Base-by-base conservation (phyloP, 192 early-diverging fungal species). In the Phlyctochytrium arcticum region DNA sequence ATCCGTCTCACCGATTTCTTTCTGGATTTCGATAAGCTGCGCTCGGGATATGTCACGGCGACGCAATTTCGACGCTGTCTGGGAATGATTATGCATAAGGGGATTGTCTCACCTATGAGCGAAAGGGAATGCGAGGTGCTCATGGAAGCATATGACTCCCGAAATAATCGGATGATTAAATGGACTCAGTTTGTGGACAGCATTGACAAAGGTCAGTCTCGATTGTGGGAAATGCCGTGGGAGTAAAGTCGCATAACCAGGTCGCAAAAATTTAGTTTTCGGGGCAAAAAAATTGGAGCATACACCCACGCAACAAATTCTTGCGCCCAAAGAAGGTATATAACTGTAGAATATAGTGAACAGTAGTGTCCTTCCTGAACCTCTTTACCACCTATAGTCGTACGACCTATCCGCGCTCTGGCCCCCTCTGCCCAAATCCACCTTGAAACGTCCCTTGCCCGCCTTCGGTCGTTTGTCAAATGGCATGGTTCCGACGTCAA, bases 401-500 rank as follows among this genome's bases (percentile, higher is more conserved):
- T 81, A 1, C 73, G 70, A 26, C 73, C 75, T 8, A 12, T 76
- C 24, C 64, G 80, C 15, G 69, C 80, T 0, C 56, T 79, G 3
- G 69, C 74, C 8, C 80, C 82, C 4, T 47, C 55, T 2, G 73
- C 73, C 9, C 69, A 73, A 47, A 42, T 15, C 1, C 10, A 48
- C 0, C 55, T 80, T 4, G 70, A 75, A 21, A 67, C 72, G 1
- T 51, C 83, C 19, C 72, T 85, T 17, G 66, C 68, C 3, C 65
- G 71, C 3, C 59, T 85, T 1, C 65, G 67, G 6, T 39, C 75
- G 15, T 85, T 71, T 53, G 80, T 78, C 26, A 78, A 80, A 51
- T 72, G 76, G 54, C 83, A 85, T 56, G 83, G 83, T 6, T 64
- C 64, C 6, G 83, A 85, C 51, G 71, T 80, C 29, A 84, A 85